These are phyloP conservation scores for Balansia obtecta DNA, from an alignment of 2,329 filamentous ascomycete genomes.

Conservation along the genomic window DNA sequence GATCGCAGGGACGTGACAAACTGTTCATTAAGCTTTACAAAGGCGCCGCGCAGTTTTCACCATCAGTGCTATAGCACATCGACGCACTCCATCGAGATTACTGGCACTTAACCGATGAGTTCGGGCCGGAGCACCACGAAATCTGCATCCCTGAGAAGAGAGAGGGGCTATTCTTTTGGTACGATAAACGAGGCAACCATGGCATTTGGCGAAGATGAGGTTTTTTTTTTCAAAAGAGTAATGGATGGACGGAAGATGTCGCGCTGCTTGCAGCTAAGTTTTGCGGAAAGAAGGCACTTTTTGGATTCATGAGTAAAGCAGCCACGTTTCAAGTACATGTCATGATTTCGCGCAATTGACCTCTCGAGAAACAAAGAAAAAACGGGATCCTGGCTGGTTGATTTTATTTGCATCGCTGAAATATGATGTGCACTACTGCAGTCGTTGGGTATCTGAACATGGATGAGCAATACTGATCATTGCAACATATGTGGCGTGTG, in stretches of 20 bases:
- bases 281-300: not conserved
- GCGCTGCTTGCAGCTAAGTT: not conserved
- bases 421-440: not conserved
- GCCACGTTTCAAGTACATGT: not conserved
- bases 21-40: not conserved
- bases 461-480: not conserved
- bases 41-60: no score
- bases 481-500: not conserved
- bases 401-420: not conserved
- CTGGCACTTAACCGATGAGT: not conserved
- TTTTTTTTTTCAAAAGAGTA: not conserved
- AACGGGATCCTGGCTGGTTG: not conserved
- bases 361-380: no score
- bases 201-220: not conserved
- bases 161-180: not conserved
- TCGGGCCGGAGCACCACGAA: not conserved
- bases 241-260: not conserved
- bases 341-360: not conserved
- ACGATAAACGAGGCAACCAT: not conserved
- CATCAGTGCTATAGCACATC: not conserved
- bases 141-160: not conserved
- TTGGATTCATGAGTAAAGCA: not conserved
- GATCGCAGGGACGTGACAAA: no score
- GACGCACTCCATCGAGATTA: not conserved
- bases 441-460: slow-evolving; percentile 2